These are phyloP conservation scores for Podaxis carcinomalis DNA, from an alignment of 768 basidiomycete genomes.

Conservation along the genomic window DNA sequence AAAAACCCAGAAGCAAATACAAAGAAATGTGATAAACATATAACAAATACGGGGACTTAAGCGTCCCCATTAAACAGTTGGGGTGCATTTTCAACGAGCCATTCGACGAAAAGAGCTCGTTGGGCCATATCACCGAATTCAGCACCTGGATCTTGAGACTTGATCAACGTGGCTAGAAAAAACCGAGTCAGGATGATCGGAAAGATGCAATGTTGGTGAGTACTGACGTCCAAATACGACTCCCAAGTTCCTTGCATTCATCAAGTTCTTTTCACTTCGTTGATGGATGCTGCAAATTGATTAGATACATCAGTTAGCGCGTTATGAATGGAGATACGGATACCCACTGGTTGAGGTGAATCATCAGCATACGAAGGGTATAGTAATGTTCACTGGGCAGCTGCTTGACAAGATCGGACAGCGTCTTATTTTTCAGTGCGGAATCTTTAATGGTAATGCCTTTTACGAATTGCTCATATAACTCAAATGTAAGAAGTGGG, in stretches of 20 bases:
- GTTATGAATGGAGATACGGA: not conserved
- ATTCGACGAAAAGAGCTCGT: slow-evolving; percentile 89
- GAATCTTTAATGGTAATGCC: slow-evolving; percentile 70
- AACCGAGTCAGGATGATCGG: slow-evolving; percentile 5
- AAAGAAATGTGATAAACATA: slow-evolving; percentile 17
- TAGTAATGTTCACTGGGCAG: slow-evolving; percentile 87
- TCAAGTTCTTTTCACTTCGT: slow-evolving; percentile 72
- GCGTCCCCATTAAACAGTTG: slow-evolving; percentile 37
- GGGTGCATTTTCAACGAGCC: slow-evolving; percentile 88
- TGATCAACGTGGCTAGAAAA: slow-evolving; percentile 83
- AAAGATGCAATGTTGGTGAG: not conserved
- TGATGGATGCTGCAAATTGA: slow-evolving; percentile 50
- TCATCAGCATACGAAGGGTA: slow-evolving; percentile 76
- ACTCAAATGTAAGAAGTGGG: slow-evolving; percentile 84
- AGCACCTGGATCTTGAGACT: slow-evolving; percentile 76
- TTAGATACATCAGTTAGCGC: slow-evolving; percentile 15
- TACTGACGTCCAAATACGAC: slow-evolving; percentile 97
- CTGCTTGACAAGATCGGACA: slow-evolving; percentile 67
- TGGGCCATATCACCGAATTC: slow-evolving; percentile 99
- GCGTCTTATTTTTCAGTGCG: slow-evolving; percentile 48
- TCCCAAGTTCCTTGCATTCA: slow-evolving; percentile 93
- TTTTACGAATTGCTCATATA: slow-evolving; percentile 86
- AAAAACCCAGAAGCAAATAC: not conserved
- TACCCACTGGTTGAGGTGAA: slow-evolving; percentile 81
- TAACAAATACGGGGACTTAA: slow-evolving; percentile 17